Conservation (phyloP, 371 early-diverging fungal species). For the Funneliformis caledonium region DNA sequence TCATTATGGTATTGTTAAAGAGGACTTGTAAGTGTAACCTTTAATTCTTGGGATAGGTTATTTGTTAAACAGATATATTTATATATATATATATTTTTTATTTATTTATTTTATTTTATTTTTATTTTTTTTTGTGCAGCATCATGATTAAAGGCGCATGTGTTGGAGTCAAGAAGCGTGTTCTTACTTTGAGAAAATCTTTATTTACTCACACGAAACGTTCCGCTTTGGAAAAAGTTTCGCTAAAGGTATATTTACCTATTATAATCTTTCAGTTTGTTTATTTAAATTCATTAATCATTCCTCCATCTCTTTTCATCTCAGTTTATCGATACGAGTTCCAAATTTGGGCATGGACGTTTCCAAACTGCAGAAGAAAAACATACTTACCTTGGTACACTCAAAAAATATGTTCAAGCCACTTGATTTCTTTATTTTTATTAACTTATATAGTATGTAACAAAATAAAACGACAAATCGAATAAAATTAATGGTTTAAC, state of each 20-base stretch:
- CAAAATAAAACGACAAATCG: too few species aligned
- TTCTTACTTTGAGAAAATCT: conserved; percentile 98
- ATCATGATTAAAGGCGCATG: conserved; percentile 98
- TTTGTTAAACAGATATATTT: background rate
- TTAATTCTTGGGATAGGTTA: background rate
- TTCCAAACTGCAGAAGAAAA: conserved; percentile 99
- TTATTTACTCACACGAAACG: conserved; percentile 94
- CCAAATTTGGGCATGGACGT: conserved; percentile 99
- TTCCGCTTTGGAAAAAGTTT: conserved; percentile 94
- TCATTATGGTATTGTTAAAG: conserved; percentile 98
- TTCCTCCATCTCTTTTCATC: background rate
- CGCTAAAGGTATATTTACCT: conserved; percentile 66
- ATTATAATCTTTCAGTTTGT: background rate
- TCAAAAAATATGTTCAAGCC: conserved; percentile 76
- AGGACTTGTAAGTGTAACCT: conserved; percentile 75
- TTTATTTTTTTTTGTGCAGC: background rate
- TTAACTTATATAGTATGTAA: too few species aligned
- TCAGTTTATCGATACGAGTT: conserved; percentile 98
- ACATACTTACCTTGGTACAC: conserved; percentile 93
- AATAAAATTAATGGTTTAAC: too few species aligned
- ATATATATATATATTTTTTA: background rate
- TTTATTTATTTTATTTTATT: background rate
- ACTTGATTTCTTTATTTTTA: background rate
- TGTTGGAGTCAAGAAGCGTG: conserved; percentile 98
- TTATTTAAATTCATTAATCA: background rate